Conservation (phyloP, 169 alveolate species). For the Plasmodium inui region DNA sequence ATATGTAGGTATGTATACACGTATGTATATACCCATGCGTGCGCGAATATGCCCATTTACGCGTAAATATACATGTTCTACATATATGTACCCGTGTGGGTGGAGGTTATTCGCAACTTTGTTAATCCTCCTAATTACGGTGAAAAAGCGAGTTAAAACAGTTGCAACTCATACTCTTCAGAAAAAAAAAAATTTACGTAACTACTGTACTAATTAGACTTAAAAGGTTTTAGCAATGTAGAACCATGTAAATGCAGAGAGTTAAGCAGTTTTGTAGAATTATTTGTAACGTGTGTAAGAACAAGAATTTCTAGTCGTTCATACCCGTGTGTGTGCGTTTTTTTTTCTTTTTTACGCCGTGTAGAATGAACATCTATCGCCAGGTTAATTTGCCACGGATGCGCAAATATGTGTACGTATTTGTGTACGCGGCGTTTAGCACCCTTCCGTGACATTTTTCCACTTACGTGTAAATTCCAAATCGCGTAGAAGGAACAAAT, state of each 20-base stretch:
- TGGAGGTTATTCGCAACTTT: slow-evolving; percentile 1
- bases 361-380: background rate
- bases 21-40: background rate
- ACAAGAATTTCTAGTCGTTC: background rate
- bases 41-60: background rate
- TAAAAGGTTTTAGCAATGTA: slow-evolving; percentile 14
- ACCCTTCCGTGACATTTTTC: background rate
- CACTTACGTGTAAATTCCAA: background rate
- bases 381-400: slow-evolving; percentile 14
- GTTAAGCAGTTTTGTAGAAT: slow-evolving; percentile 28
- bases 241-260: slow-evolving; percentile 68
- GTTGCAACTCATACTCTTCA: slow-evolving; percentile 20
- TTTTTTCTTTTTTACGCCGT: background rate
- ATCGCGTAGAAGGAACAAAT: background rate
- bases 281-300: background rate
- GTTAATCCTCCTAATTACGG: background rate
- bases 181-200: slow-evolving; percentile 14
- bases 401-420: slow-evolving; percentile 1
- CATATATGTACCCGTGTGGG: background rate
- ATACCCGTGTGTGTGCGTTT: slow-evolving; percentile 7
- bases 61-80: background rate
- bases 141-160: slow-evolving; percentile 12
- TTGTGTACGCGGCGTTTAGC: background rate
- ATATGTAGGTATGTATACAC: slow-evolving; percentile 20
- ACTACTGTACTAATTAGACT: slow-evolving; percentile 1